Base-by-base conservation (phyloP, 208 protist species). In the Trypanosoma lewisi region DNA sequence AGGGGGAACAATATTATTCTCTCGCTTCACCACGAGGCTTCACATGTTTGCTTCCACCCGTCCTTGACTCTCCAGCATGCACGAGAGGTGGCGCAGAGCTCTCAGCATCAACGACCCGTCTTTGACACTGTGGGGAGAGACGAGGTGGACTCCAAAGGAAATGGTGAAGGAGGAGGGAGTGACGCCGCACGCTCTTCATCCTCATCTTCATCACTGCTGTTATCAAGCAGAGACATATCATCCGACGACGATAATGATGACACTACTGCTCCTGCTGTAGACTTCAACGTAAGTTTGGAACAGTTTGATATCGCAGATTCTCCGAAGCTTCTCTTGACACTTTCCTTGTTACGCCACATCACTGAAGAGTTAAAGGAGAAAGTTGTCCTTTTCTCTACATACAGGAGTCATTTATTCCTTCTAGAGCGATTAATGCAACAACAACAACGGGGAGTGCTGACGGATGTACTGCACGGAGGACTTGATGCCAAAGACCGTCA, bases 361-460 rank as follows among this genome's bases (percentile, higher is more conserved):
- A 27, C 25, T 16, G 49, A 67, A 14, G 61, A 77, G 7, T 52
- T 78, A 21, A 31, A 59, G 12, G 70, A 85, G 74, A 95, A 95
- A 69, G 84, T 90, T 23, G 75, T 95, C 33, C 51, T 95, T n/a
- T 96, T 92, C 42, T 91, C 84, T 27, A 78, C 71, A 28, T 93
- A 91, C 53, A 63, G 71, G 23, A 77, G 70, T 30, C 82, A 91
- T 58, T 61, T 95, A 16, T 67, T 64, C n/a, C 52, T 91, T 19
- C 41, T 93, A 37, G 33, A 36, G 33, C 42, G 58, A 33, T 42
- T 93, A 36, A 56, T 93, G 34, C 50, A 31, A 16, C 55, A 78
- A 41, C 50, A 31, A 16, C 55, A 78, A 41, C 53, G 67, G 8
- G 63, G 70, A 25, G 6, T 70, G 19, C 56, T 71, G 31, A 60